Evolutionary conservation across 2,329 filamentous ascomycete species (phyloP), one percentile per base, ranked within the genome.

Genomic region (Claviceps digitariae): DNA sequence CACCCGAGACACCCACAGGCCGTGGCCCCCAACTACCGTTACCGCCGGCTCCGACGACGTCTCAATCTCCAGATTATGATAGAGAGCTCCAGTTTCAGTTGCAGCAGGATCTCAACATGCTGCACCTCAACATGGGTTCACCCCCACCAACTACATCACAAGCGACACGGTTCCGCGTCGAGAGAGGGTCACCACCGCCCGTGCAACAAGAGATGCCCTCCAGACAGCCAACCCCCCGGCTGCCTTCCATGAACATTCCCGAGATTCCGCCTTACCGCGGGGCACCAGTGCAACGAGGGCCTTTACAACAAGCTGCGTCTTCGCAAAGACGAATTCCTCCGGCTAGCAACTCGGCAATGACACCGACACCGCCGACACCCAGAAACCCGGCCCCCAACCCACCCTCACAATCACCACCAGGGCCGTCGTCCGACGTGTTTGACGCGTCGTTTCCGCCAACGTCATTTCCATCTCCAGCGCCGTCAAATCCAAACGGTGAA

Each of bases 401-500:
- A 7, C 34, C 13, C 48, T 57, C 67, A 0, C 64, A 66, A 8
- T 63, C 65, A 1, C 64, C 67, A 1, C 61, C 59, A 1, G 59
- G 61, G 15, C 61, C 64, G n/a, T 12, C 41, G 13, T 44, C 41
- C 9, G 21, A 25, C 41, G 21, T 25, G 13, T 44, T 44, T 1
- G 69, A 71, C 13, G 59, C 57, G 17, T 62, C 64, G 4, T 53
- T 59, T 1, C 63, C 72, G 17, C 70, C 74, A 4, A 70, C 74
- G 12, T 70, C 77, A 2, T 82, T 82, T 61, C 81, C 80, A 3
- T 72, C 75, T 25, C 76, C 75, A 7, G 74, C 79, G 1, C 77
- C 81, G 0, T 64, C 75, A 2, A 81, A 79, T 56, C 69, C 78
- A 25, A 79, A 81, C 53, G 82, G 79, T 13, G 86, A 94, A 54